Evolutionary conservation across 164 flowering plant species (phyloP), one percentile per base, ranked within the genome.

Genomic region (Umbellularia californica): DNA sequence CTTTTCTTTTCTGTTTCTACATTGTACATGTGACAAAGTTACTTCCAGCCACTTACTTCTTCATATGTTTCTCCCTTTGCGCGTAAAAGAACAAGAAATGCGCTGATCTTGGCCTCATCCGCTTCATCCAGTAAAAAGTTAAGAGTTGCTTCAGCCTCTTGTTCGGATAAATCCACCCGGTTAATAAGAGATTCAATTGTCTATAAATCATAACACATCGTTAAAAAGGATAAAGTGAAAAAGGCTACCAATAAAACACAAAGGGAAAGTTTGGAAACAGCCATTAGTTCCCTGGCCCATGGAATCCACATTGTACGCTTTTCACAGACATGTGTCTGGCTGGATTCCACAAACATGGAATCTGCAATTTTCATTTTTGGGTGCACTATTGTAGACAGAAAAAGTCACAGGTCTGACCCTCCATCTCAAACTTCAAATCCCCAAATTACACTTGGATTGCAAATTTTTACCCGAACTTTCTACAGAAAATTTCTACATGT

Each of bases 11-110:
- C 25, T 20, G 27, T n/a, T 20, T 22, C 9, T n/a, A 14, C 60
- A 55, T 12, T 14, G 60, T 55, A 55, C 60, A 55, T 55, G 6
- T 55, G 60, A 3, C 7, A 15, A 55, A 15, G 17, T 55, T 17
- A 55, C n/a, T 17, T 55, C 6, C 65, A 63, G 41, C 17, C 22
- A 74, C 86, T 78, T 79, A 95, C 98, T 79, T 95, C 99, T 82
- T 92, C 97, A 80, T 70, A 93, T 3, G 97, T 94, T 85, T 95
- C 99, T 19, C 98, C 98, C 83, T 95, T 93, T 73, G 99, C 93
- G 83, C 97, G 87, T 75, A 95, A 77, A 60, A 93, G 81, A 70
- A 95, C 97, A 72, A 95, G 89, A 77, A 95, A 93, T 24, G 97
- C 97, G 79, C 97, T 89, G 64, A 95, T 95, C 76, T 89, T 72